These are phyloP conservation scores for Dendrobium catenatum DNA, from an alignment of 106 monocot species.

Conservation along the genomic window DNA sequence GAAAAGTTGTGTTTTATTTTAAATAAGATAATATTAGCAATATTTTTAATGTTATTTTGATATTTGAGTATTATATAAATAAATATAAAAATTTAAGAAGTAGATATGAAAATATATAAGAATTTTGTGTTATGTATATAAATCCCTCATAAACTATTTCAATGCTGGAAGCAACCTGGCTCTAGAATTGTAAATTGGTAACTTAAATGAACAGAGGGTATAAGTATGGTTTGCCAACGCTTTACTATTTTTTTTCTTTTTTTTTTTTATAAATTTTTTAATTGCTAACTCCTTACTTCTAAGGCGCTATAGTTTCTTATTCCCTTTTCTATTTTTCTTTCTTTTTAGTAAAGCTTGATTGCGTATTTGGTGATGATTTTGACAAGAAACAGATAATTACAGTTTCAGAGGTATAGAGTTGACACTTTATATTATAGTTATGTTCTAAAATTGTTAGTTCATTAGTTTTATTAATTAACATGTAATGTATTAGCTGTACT, in stretches of 20 bases:
- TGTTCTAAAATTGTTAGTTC: neutral
- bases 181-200: neutral
- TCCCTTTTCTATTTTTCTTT: conserved; percentile 2
- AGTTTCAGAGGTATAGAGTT: conserved; percentile 59
- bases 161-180: neutral
- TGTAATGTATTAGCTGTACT: neutral
- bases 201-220: neutral
- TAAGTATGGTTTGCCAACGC: neutral
- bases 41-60: too few species aligned
- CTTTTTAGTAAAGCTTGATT: conserved; percentile 88
- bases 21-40: too few species aligned
- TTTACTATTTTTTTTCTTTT: neutral
- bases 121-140: too few species aligned
- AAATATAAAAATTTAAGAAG: too few species aligned
- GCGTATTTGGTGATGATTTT: conserved; percentile 86
- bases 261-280: too few species aligned
- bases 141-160: neutral
- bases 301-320: neutral
- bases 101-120: too few species aligned
- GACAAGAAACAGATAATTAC: conserved; percentile 64
- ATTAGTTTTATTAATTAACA: neutral
- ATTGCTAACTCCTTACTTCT: neutral
- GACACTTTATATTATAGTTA: neutral
- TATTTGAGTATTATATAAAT: too few species aligned
- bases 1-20: too few species aligned